phyloP scores from a whole-genome alignment of 2,329 filamentous ascomycete genomes.

The Tolypocladium ovalisporum region DNA sequence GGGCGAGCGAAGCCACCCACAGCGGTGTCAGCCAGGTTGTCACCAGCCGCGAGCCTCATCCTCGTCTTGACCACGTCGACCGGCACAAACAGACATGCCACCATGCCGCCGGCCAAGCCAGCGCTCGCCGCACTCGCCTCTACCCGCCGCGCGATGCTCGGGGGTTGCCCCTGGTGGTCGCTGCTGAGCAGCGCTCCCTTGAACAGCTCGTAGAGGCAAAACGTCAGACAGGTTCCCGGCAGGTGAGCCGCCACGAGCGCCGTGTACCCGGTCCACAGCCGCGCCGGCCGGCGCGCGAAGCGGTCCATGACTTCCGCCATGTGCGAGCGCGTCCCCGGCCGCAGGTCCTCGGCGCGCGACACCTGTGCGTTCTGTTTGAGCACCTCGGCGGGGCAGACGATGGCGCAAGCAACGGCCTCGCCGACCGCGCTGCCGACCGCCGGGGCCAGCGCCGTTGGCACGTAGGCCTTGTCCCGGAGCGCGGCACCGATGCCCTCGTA shows the following conservation, averaged over 20 bases:
- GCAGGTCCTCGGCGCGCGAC: background rate
- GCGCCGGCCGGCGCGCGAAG: constrained; percentile 1
- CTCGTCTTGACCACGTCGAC: constrained; percentile 10
- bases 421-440: constrained; percentile 7
- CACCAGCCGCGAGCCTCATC: constrained; percentile 8
- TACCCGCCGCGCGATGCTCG: background rate
- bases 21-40: background rate
- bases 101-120: constrained; percentile 3
- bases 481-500: constrained; percentile 7
- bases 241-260: constrained; percentile 4
- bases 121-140: constrained; percentile 5
- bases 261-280: constrained; percentile 6
- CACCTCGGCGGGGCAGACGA: constrained; percentile 9
- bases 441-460: constrained; percentile 5
- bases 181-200: background rate
- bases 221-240: constrained; percentile 4
- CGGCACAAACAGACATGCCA: constrained; percentile 7
- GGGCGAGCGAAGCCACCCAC: background rate
- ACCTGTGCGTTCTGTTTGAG: constrained; percentile 11
- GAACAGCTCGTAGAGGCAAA: constrained; percentile 5
- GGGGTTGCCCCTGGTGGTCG: background rate
- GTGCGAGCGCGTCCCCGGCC: background rate
- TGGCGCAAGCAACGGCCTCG: constrained; percentile 7
- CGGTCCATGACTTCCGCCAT: background rate
- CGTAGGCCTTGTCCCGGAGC: background rate